phyloP scores from a whole-genome alignment of 805 yeast species.

The Candida caryicola region DNA sequence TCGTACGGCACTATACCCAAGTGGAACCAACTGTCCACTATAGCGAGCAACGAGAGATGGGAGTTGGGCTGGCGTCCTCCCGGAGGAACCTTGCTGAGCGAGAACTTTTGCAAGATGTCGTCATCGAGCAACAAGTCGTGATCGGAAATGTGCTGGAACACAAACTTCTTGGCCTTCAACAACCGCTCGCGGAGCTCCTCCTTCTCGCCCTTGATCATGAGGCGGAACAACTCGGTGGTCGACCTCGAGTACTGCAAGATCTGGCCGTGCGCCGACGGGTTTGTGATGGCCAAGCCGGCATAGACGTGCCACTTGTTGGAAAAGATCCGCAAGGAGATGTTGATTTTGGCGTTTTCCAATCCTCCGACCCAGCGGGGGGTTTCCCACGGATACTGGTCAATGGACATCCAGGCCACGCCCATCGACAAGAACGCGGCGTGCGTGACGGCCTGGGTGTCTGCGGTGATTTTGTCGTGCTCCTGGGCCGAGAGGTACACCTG shows the following conservation, averaged over 20 bases:
- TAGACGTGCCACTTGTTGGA: conserved; percentile 98
- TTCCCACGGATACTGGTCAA: conserved; percentile 89
- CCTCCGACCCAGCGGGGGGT: conserved; percentile 87
- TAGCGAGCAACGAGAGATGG: conserved; percentile 82
- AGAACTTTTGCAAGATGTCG: conserved; percentile 70
- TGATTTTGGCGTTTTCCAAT: conserved; percentile 91
- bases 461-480: conserved; percentile 92
- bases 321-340: conserved; percentile 84
- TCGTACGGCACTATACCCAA: conserved; percentile 88
- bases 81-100: conserved; percentile 70
- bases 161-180: conserved; percentile 63
- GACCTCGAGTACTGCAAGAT: conserved; percentile 86
- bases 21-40: conserved; percentile 91
- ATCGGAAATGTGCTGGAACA: conserved; percentile 64
- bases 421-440: conserved; percentile 95
- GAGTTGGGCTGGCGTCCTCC: conserved; percentile 75
- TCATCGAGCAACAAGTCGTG: conserved; percentile 72
- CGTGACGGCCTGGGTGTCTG: conserved; percentile 97
- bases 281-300: conserved; percentile 94
- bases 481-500: conserved; percentile 74
- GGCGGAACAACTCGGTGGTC: conserved; percentile 74
- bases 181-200: conserved; percentile 60
- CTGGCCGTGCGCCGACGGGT: conserved; percentile 91
- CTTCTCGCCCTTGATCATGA: conserved; percentile 71
- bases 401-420: conserved; percentile 94